These are phyloP conservation scores for Backusella tarrabulga DNA, from an alignment of 192 early-diverging fungal genomes.

Conservation along the genomic window DNA sequence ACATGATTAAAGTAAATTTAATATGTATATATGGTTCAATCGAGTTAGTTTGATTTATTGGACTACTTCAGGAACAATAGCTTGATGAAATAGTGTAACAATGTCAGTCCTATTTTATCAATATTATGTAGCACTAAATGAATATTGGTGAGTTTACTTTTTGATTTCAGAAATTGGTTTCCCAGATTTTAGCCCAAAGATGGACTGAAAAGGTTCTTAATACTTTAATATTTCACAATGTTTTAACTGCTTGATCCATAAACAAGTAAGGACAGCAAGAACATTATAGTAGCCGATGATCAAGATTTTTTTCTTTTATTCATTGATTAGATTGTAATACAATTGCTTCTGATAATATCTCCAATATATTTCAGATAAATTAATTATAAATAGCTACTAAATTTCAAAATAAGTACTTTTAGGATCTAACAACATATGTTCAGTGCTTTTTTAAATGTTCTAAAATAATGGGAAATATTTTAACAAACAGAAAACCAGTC, in stretches of 20 bases:
- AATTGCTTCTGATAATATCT: background rate
- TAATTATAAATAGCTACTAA: background rate
- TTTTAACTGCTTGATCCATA: too few species aligned
- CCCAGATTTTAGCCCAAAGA: background rate
- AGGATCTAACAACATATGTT: background rate
- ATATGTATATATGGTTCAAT: background rate
- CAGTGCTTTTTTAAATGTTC: background rate
- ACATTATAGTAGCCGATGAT: too few species aligned
- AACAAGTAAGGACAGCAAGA: too few species aligned
- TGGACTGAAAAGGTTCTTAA: too few species aligned
- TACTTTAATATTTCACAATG: too few species aligned
- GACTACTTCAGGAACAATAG: background rate
- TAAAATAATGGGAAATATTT: background rate
- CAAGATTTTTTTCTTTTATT: too few species aligned
- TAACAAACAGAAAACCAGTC: background rate
- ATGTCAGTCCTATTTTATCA: background rate
- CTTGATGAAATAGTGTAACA: conserved; percentile 1
- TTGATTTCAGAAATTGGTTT: background rate
- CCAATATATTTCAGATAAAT: background rate
- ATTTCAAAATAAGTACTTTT: background rate
- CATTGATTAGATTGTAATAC: background rate
- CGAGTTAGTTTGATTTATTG: conserved; percentile 3
- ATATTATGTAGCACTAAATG: background rate
- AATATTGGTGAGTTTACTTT: background rate
- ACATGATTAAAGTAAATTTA: background rate